Evolutionary conservation across 2,329 filamentous ascomycete genomes (phyloP).

Genomic region (Fusarium graminum): DNA sequence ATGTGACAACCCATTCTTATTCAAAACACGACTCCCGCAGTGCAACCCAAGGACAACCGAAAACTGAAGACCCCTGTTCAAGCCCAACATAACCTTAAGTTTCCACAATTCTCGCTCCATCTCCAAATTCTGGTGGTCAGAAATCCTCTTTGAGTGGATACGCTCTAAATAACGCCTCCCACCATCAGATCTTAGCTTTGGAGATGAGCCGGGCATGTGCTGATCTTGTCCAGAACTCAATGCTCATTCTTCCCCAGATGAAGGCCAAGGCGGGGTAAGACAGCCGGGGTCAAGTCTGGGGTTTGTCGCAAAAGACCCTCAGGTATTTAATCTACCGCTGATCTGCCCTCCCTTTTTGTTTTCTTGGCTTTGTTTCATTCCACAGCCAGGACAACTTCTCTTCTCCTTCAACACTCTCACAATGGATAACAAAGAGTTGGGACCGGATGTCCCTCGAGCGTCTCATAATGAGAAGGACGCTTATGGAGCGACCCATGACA

Average conservation of each 20-base stretch:
- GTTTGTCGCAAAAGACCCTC: background rate
- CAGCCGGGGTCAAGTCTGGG: background rate
- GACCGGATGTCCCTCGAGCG: slow-evolving; percentile 19
- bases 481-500: background rate
- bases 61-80: slow-evolving; percentile 15
- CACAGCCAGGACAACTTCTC: background rate
- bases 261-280: background rate
- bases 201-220: slow-evolving; percentile 27
- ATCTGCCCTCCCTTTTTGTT: slow-evolving; percentile 3
- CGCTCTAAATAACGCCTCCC: slow-evolving; percentile 9
- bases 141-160: slow-evolving; percentile 11
- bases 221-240: slow-evolving; percentile 26
- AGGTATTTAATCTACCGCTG: slow-evolving; percentile 25
- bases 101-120: slow-evolving; percentile 19
- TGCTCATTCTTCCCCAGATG: slow-evolving; percentile 19
- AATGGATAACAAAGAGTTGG: slow-evolving; percentile 30
- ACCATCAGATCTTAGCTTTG: slow-evolving; percentile 3
- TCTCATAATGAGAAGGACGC: slow-evolving; percentile 23
- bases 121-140: slow-evolving; percentile 14
- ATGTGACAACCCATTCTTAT: background rate
- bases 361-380: slow-evolving; percentile 2
- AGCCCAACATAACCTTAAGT: slow-evolving; percentile 12
- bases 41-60: slow-evolving; percentile 8
- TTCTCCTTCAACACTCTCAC: background rate
- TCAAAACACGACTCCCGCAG: slow-evolving; percentile 8